These are phyloP conservation scores for Earliella scabrosa DNA, from an alignment of 1,284 basidiomycete genomes.

Conservation along the genomic window DNA sequence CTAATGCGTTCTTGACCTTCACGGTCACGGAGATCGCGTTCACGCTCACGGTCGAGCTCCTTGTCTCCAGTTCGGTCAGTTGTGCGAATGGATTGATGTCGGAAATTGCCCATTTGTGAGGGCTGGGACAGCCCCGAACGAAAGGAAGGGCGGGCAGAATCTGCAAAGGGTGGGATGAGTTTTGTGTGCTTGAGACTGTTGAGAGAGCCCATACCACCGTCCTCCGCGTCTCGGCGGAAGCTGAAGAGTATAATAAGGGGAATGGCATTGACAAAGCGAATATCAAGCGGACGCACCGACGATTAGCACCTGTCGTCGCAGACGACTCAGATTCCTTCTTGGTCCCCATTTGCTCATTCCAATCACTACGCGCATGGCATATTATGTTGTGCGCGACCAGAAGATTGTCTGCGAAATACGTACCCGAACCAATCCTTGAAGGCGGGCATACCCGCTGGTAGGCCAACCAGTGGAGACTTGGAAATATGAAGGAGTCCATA, in stretches of 20 bases:
- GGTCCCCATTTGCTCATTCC: conserved; percentile 59
- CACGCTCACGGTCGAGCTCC: conserved; percentile 64
- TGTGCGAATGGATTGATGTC: conserved; percentile 78
- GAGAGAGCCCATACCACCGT: conserved; percentile 53
- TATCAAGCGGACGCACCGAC: conserved; percentile 53
- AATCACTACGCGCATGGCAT: conserved; percentile 39
- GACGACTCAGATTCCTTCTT: conserved; percentile 72
- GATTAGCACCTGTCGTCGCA: conserved; percentile 51
- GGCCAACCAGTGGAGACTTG: conserved; percentile 77
- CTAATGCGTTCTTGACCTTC: conserved; percentile 79
- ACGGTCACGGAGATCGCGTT: conserved; percentile 67
- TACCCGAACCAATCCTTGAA: conserved; percentile 91
- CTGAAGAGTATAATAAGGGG: conserved; percentile 39
- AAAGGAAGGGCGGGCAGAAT: conserved; percentile 66
- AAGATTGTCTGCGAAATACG: conserved; percentile 31
- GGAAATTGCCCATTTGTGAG: conserved; percentile 89
- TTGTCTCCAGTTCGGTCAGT: conserved; percentile 67
- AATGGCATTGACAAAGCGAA: not conserved
- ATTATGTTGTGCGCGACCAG: conserved; percentile 20
- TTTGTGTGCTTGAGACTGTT: not conserved
- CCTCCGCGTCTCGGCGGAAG: conserved; percentile 76
- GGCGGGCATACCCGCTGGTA: conserved; percentile 76
- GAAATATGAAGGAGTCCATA: conserved; percentile 68
- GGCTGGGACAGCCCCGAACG: conserved; percentile 75
- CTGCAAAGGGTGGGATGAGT: conserved; percentile 41